A percentile compares a stretch with the other conserved stretches of the same genome.
These are phyloP conservation scores for Rhizoclosmatium globosum DNA, from an alignment of 192 early-diverging fungal species.

Conservation along the genomic window DNA sequence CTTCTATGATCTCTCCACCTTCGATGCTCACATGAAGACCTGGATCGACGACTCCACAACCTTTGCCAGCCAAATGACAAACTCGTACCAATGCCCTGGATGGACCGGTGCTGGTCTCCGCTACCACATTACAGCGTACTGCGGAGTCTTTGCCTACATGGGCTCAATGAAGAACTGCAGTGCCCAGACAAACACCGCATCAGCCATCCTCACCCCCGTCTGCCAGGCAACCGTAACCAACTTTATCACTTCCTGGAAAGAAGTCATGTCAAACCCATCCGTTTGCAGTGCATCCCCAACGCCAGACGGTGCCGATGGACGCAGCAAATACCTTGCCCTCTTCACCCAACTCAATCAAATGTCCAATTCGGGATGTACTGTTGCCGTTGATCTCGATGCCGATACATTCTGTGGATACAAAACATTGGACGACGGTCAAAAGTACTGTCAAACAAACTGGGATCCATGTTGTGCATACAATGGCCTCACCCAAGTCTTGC, in stretches of 20 bases:
- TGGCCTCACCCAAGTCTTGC: slow-evolving; percentile 18
- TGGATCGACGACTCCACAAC: slow-evolving; percentile 36
- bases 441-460: slow-evolving; percentile 8
- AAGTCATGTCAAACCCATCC: slow-evolving; percentile 2
- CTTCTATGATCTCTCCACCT: slow-evolving; percentile 37
- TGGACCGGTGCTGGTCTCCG: slow-evolving; percentile 38
- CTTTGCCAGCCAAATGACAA: slow-evolving; percentile 32
- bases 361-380: not conserved
- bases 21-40: slow-evolving; percentile 39
- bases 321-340: slow-evolving; percentile 4
- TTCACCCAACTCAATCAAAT: slow-evolving; percentile 5
- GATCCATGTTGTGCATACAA: slow-evolving; percentile 24
- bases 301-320: not conserved
- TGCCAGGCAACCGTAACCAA: not conserved
- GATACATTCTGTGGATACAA: slow-evolving; percentile 19
- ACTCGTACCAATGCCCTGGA: slow-evolving; percentile 32
- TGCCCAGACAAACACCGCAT: not conserved
- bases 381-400: slow-evolving; percentile 13
- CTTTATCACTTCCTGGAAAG: slow-evolving; percentile 23
- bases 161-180: not conserved
- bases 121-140: slow-evolving; percentile 30
- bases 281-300: slow-evolving; percentile 12
- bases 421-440: slow-evolving; percentile 3
- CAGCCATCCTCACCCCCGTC: not conserved
- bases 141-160: slow-evolving; percentile 12